These are phyloP conservation scores for Beta vulgaris DNA, from an alignment of 148 eudicot species.

Conservation along the genomic window DNA sequence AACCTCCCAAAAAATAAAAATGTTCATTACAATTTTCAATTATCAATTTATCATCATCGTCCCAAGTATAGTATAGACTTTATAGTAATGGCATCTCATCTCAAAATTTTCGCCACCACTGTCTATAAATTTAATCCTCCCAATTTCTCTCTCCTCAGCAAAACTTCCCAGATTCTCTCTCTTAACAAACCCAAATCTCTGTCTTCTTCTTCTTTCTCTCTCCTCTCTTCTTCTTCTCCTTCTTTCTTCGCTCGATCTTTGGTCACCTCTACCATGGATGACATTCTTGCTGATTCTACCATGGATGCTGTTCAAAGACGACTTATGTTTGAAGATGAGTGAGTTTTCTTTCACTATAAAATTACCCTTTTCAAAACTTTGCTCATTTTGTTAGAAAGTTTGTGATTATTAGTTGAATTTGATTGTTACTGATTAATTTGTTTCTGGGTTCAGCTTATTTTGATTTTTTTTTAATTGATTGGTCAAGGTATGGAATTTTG, in stretches of 20 bases:
- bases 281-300: conserved; percentile 40
- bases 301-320: conserved; percentile 87
- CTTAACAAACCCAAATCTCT: conserved; percentile 12
- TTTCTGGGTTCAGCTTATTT: conserved; percentile 16
- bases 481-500: neutral
- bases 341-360: conserved; percentile 16
- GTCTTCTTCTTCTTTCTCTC: conserved; percentile 14
- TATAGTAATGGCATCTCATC: conserved; percentile 23
- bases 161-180: neutral
- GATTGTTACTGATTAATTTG: neutral
- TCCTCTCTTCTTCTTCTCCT: conserved; percentile 10
- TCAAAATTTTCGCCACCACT: conserved; percentile 27
- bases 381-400: neutral
- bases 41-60: conserved; percentile 16
- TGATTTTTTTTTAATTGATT: neutral
- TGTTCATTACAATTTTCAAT: too few relatives aligned
- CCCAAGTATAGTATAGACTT: neutral
- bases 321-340: conserved; percentile 96
- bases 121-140: conserved; percentile 25
- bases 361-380: neutral
- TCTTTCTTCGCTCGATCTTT: conserved; percentile 25
- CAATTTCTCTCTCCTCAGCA: conserved; percentile 16
- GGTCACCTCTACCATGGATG: conserved; percentile 38
- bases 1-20: too few relatives aligned
- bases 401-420: neutral